A percentile compares a stretch with the other conserved stretches of the same genome.
phyloP scores from a whole-genome alignment of 768 basidiomycete genomes.

The Mycena vulgaris region DNA sequence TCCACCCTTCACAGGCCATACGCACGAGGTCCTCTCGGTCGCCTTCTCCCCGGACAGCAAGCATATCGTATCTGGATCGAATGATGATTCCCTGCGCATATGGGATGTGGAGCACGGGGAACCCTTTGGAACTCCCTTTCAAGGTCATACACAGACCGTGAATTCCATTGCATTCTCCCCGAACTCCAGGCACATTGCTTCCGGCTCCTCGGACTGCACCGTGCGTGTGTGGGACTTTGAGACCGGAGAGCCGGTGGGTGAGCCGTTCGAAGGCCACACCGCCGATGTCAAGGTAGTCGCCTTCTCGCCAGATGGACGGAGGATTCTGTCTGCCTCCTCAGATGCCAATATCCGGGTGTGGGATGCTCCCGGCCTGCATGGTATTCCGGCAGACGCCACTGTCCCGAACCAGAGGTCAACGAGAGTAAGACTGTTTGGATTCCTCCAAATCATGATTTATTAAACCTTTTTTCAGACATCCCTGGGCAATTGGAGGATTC shows the following conservation, averaged over 20 bases:
- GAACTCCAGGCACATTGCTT: slow-evolving; percentile 34
- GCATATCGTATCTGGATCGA: slow-evolving; percentile 33
- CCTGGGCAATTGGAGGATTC: no score
- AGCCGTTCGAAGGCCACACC: slow-evolving; percentile 28
- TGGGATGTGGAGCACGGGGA: background rate
- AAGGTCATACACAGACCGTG: slow-evolving; percentile 24
- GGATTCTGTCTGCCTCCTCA: slow-evolving; percentile 9
- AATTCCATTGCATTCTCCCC: slow-evolving; percentile 36
- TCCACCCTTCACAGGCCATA: slow-evolving; percentile 29
- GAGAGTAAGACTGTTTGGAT: no score
- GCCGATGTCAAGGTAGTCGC: slow-evolving; percentile 1
- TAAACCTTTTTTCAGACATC: no score
- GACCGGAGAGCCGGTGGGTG: slow-evolving; percentile 11
- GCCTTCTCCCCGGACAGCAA: slow-evolving; percentile 16
- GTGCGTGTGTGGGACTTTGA: slow-evolving; percentile 38
- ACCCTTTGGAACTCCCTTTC: slow-evolving; percentile 4
- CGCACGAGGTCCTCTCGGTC: slow-evolving; percentile 9
- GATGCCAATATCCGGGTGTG: slow-evolving; percentile 4
- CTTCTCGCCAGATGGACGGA: slow-evolving; percentile 13
- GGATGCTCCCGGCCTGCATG: slow-evolving; percentile 8
- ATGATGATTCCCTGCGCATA: slow-evolving; percentile 24
- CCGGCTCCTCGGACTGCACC: slow-evolving; percentile 31
- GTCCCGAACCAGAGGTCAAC: no score
- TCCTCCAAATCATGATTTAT: no score
- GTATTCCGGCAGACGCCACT: no score